A percentile compares a stretch with the other conserved stretches of the same genome.
Evolutionary conservation across 2,329 filamentous ascomycete species (phyloP).

Genomic region (Aspergillus sp.): DNA sequence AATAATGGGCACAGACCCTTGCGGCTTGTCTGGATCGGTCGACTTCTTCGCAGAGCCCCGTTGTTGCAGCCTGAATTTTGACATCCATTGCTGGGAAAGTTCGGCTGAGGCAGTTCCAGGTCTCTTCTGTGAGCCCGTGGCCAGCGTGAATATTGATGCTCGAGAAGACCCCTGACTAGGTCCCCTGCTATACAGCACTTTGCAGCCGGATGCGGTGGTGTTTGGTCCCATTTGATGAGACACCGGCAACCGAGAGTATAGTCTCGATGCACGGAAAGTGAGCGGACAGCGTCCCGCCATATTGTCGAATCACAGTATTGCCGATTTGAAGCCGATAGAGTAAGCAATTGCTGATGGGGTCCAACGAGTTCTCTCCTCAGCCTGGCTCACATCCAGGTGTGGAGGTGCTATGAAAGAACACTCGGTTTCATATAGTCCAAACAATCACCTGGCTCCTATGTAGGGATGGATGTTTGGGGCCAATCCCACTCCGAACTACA

Average conservation of each 20-base stretch:
- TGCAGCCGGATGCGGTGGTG: conserved; percentile 2
- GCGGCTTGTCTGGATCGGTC: conserved; percentile 16
- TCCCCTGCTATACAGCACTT: not conserved
- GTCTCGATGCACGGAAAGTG: conserved; percentile 12
- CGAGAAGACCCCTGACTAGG: not conserved
- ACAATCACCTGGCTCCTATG: not conserved
- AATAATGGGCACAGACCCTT: conserved; percentile 17
- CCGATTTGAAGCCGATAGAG: not conserved
- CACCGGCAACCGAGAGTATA: conserved; percentile 2
- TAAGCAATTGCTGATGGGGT: not conserved
- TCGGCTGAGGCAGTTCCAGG: not conserved
- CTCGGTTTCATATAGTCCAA: not conserved
- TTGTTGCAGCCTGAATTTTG: conserved; percentile 15
- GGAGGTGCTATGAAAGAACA: not conserved
- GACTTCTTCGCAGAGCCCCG: conserved; percentile 26
- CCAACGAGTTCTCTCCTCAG: not conserved
- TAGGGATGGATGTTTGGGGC: not conserved
- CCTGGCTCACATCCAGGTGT: conserved; percentile 2
- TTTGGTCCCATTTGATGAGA: not conserved
- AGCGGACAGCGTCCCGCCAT: conserved; percentile 18
- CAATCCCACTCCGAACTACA: not conserved
- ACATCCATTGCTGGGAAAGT: not conserved
- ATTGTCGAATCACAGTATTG: not conserved
- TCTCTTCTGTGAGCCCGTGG: conserved; percentile 4
- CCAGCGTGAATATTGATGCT: conserved; percentile 10